A percentile compares a stretch with the other conserved stretches of the same genome.
Conservation (phyloP, 352 stramenopile genomes). For the Phytopythium cucurbitacearum region DNA sequence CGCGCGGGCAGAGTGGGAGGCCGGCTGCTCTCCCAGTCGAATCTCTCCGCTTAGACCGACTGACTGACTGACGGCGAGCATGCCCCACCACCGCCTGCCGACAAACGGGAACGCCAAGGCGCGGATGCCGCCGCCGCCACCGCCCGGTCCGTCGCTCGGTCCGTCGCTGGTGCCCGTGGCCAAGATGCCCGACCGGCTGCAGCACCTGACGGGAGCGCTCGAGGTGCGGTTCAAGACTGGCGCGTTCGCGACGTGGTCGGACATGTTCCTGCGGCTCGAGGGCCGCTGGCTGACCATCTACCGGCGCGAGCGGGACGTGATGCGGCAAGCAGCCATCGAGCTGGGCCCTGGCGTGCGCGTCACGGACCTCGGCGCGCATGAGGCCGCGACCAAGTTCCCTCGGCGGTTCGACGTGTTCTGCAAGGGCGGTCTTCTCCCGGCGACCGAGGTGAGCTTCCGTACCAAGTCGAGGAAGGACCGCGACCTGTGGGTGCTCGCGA, state of each 20-base stretch:
- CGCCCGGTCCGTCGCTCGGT: too few species aligned
- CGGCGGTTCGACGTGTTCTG: slow-evolving; percentile 71
- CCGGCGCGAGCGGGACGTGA: slow-evolving; percentile 56
- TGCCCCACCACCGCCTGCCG: too few species aligned
- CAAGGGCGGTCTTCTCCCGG: slow-evolving; percentile 58
- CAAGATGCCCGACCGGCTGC: slow-evolving; percentile 29
- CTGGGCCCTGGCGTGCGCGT: slow-evolving; percentile 61
- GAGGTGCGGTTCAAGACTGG: slow-evolving; percentile 70
- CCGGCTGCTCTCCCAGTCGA: too few species aligned
- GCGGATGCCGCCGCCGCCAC: too few species aligned
- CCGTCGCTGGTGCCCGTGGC: slow-evolving; percentile 6
- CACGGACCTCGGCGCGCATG: slow-evolving; percentile 52
- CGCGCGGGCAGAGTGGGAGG: too few species aligned
- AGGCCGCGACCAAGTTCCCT: slow-evolving; percentile 67
- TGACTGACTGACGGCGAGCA: too few species aligned
- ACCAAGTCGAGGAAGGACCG: slow-evolving; percentile 75
- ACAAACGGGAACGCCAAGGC: too few species aligned
- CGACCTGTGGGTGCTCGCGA: slow-evolving; percentile 67
- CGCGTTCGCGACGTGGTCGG: slow-evolving; percentile 61
- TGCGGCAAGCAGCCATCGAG: slow-evolving; percentile 60
- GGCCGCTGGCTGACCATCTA: slow-evolving; percentile 70
- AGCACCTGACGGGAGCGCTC: slow-evolving; percentile 47
- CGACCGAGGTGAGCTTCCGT: slow-evolving; percentile 72
- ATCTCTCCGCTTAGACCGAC: too few species aligned
- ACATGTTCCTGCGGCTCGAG: slow-evolving; percentile 59